Evolutionary conservation across 2,329 filamentous ascomycete genomes (phyloP), one percentile per base, ranked within the genome.

Genomic region (Arthrocladium fulminans): DNA sequence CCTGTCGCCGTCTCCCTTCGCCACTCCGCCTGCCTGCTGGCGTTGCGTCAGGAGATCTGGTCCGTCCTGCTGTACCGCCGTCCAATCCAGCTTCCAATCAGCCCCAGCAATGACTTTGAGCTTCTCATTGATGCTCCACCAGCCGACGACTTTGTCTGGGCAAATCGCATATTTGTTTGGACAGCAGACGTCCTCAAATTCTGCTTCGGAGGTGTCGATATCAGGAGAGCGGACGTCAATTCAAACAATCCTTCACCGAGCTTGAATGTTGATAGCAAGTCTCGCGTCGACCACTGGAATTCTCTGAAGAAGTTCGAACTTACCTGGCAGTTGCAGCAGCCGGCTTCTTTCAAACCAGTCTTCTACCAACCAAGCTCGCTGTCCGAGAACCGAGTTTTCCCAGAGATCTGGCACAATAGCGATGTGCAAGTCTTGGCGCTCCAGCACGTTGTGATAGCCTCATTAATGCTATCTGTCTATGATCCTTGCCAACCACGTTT

Each of bases 131-230:
- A 40, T 22, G 15, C 37, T 3, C 62, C 65, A 7, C 62, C 60
- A 2, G 61, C 65, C 3, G 57, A 60, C 3, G 58, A 63, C 19
- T 54, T 54, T 15, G 56, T 65, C 15, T 67, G 63, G 64, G 60
- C 77, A 2, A 80, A 81, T 59, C 70, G 77, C n/a, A 74, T 79
- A 8, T 71, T 83, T 0, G 70, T 80, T 2, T 75, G 79, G 55
- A 78, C 78, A 45, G 77, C 77, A n/a, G 77, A 81, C 52, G 75
- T 81, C 1, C 63, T 83, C 9, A 76, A 80, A 51, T 80, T 74
- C 56, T 83, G 79, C 58, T 83, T 80, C 57, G 52, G 64, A 50
- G 51, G 61, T 5, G 37, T 40, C 15, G 37, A 40, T 22, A 40
- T 40, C 15, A 7, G 20, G 3, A 40, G 37, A 12, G 3, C 37